phyloP scores from a whole-genome alignment of 2,329 filamentous ascomycete genomes.

The Cercospora beticola region DNA sequence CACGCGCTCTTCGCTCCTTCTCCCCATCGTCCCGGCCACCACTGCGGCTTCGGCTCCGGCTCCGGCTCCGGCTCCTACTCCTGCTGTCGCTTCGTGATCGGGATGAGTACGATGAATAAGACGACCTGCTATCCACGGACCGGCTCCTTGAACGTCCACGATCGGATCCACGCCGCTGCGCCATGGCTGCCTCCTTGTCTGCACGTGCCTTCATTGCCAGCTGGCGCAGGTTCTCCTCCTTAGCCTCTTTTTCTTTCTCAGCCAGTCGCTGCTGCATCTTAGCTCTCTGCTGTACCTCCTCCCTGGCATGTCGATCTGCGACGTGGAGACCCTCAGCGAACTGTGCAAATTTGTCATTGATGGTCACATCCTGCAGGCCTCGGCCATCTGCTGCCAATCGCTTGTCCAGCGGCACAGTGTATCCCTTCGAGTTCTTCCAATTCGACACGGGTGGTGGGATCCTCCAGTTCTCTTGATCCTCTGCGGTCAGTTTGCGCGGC shows the following conservation, averaged over 20 bases:
- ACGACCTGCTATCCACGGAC: constrained; percentile 35
- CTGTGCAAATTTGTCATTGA: constrained; percentile 98
- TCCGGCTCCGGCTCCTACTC: constrained; percentile 24
- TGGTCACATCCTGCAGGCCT: constrained; percentile 86
- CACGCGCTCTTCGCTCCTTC: constrained; percentile 60
- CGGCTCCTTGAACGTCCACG: constrained; percentile 34
- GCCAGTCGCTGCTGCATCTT: constrained; percentile 94
- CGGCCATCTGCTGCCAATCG: constrained; percentile 89
- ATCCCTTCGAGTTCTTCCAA: constrained; percentile 99
- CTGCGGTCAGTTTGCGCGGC: constrained; percentile 88
- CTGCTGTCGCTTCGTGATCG: constrained; percentile 26
- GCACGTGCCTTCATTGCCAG: constrained; percentile 90
- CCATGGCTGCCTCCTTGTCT: constrained; percentile 52
- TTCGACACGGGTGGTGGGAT: constrained; percentile 89
- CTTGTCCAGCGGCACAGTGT: constrained; percentile 94
- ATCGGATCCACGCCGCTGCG: constrained; percentile 47
- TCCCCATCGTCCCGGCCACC: constrained; percentile 61
- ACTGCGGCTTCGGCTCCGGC: constrained; percentile 13
- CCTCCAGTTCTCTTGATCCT: constrained; percentile 96
- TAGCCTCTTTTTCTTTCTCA: constrained; percentile 92
- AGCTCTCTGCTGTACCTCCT: constrained; percentile 89
- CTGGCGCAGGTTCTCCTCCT: constrained; percentile 85
- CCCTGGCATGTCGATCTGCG: constrained; percentile 88
- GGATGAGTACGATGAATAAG: constrained; percentile 44
- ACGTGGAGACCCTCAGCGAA: constrained; percentile 93